Percentiles rank a stretch among this genome's conserved stretches.
These are phyloP conservation scores for Sicyos edulis DNA, from an alignment of 306 rosid genomes.

Conservation along the genomic window DNA sequence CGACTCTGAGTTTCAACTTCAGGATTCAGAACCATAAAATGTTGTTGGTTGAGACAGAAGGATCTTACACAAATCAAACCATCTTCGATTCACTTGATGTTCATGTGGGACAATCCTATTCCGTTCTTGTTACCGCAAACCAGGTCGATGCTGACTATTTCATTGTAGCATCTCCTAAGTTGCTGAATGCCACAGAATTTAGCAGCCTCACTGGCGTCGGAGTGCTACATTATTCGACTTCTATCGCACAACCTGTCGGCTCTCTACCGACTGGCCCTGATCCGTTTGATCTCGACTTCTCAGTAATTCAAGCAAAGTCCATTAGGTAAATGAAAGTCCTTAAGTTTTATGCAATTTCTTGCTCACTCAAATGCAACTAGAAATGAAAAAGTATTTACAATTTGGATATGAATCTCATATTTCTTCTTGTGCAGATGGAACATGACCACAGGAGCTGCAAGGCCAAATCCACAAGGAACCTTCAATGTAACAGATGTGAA, in stretches of 20 bases:
- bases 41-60: slow-evolving; percentile 80
- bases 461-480: slow-evolving; percentile 82
- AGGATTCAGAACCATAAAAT: slow-evolving; percentile 66
- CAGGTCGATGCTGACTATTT: slow-evolving; percentile 59
- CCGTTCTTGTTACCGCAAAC: slow-evolving; percentile 65
- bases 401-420: neutral
- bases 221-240: slow-evolving; percentile 54
- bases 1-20: slow-evolving; percentile 61
- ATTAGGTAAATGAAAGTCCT: slow-evolving; percentile 41
- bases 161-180: slow-evolving; percentile 66
- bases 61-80: slow-evolving; percentile 61
- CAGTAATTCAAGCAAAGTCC: slow-evolving; percentile 59
- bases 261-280: slow-evolving; percentile 56
- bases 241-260: slow-evolving; percentile 36
- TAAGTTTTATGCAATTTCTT: neutral
- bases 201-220: slow-evolving; percentile 41
- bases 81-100: slow-evolving; percentile 65
- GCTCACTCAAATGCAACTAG: neutral
- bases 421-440: slow-evolving; percentile 54
- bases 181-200: slow-evolving; percentile 24
- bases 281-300: slow-evolving; percentile 54
- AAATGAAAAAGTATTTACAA: neutral
- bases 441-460: slow-evolving; percentile 73
- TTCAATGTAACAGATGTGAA: slow-evolving; percentile 66
- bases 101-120: slow-evolving; percentile 85